phyloP scores from a whole-genome alignment of 768 basidiomycete species.

The Boletus reticulatus region DNA sequence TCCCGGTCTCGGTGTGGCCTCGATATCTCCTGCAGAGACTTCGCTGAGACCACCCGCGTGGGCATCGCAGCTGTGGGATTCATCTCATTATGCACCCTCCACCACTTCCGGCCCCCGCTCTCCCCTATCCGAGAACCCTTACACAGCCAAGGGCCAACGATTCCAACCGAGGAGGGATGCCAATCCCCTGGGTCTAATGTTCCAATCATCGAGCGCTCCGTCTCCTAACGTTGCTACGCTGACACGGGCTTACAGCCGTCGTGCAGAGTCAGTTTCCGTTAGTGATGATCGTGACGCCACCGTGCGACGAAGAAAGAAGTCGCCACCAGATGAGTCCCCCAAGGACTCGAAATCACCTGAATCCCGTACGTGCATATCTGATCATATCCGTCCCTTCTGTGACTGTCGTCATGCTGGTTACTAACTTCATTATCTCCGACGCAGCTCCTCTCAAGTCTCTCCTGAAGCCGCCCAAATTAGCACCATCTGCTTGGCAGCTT shows the following conservation, averaged over 20 bases:
- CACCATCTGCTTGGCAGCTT: conserved; percentile 94
- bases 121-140: conserved; percentile 42
- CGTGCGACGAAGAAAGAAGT: conserved; percentile 58
- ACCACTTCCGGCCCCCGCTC: conserved; percentile 45
- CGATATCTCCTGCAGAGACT: conserved; percentile 62
- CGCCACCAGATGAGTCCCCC: conserved; percentile 28
- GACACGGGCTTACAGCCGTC: conserved; percentile 61
- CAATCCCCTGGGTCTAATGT: conserved; percentile 50
- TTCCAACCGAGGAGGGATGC: conserved; percentile 40
- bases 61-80: conserved; percentile 67
- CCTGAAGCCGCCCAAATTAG: conserved; percentile 85
- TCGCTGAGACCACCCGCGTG: conserved; percentile 59
- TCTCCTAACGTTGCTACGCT: conserved; percentile 48
- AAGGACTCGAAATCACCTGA: conserved; percentile 44
- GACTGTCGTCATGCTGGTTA: conserved; percentile 30
- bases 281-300: conserved; percentile 70
- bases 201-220: conserved; percentile 74
- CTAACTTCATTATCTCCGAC: conserved; percentile 25
- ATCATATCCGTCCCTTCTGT: conserved; percentile 30
- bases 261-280: conserved; percentile 62
- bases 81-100: conserved; percentile 44
- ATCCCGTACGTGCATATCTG: conserved; percentile 42
- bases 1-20: conserved; percentile 45
- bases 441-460: conserved; percentile 71
- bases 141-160: conserved; percentile 39